Evolutionary conservation across 139 green algal species (phyloP).

Genomic region (Haematococcus sp.): DNA sequence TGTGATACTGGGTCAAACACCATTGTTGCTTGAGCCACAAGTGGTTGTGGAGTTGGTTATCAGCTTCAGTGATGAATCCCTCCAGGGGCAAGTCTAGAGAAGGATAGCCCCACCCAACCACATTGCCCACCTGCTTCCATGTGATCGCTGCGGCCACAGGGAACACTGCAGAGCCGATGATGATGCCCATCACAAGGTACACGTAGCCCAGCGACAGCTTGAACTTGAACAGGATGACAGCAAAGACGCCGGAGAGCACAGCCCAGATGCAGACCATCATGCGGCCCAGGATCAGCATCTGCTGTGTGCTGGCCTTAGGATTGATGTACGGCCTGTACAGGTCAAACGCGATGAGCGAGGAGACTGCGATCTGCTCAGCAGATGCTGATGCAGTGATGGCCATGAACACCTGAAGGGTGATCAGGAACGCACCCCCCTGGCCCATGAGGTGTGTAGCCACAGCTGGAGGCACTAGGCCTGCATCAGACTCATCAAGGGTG

Average conservation of each 20-base stretch:
- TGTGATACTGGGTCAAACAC: too few relatives aligned
- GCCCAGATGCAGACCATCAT: slow-evolving; percentile 53
- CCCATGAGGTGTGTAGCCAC: slow-evolving; percentile 69
- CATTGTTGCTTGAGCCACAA: too few relatives aligned
- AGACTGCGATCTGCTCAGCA: slow-evolving; percentile 75
- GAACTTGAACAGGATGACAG: slow-evolving; percentile 80
- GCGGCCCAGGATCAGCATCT: slow-evolving; percentile 67
- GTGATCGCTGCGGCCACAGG: slow-evolving; percentile 71
- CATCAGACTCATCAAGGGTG: slow-evolving; percentile 37
- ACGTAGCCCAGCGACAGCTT: slow-evolving; percentile 75
- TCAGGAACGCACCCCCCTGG: slow-evolving; percentile 61
- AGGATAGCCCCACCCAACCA: too few relatives aligned
- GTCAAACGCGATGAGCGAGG: slow-evolving; percentile 74
- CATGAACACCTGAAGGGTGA: slow-evolving; percentile 78
- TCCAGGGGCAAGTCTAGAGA: too few relatives aligned
- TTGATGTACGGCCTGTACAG: slow-evolving; percentile 71
- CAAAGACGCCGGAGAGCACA: slow-evolving; percentile 73
- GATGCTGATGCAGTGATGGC: slow-evolving; percentile 73
- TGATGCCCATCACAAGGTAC: slow-evolving; percentile 82
- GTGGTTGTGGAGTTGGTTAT: too few relatives aligned
- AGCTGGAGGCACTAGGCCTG: slow-evolving; percentile 75
- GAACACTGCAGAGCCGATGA: slow-evolving; percentile 87
- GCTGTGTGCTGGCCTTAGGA: slow-evolving; percentile 64
- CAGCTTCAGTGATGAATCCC: too few relatives aligned
- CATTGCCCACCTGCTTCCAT: slow-evolving; percentile 67